Evolutionary conservation across 495 filamentous ascomycete species (phyloP), one percentile per base, ranked within the genome.

Genomic region (Clavariopsis aquatica): DNA sequence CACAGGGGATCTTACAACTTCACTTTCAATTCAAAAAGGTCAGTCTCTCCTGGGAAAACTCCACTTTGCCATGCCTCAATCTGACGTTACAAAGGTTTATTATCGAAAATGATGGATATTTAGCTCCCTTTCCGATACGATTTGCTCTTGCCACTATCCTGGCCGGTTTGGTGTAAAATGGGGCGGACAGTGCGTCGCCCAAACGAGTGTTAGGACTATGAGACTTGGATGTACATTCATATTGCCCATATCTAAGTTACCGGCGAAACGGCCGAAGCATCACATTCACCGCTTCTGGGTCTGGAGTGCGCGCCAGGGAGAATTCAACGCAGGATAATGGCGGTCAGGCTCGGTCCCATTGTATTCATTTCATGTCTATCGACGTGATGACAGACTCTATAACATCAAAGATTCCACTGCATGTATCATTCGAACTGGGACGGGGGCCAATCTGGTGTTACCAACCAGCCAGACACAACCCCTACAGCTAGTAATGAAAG

Each of bases 1-100:
- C 34, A 26, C 61, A 95, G 90, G 95, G 94, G 34, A 96, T 99
- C 71, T 82, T 99, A 29, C 93, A 97, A 79, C 81, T 99, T 34
- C 94, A 98, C 76, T 98, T 99, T 76, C 92, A 97, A 74, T 96
- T 98, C 81, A 98, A 98, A 76, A 93, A 87, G 75, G 85, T 87
- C 72, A 51, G 72, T 71, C 26, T 46, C 43, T 46, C 49, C 56
- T 22, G 27, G 22, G 26, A 20, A n/a, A n/a, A 51, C 3, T 49
- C 2, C 43, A n/a, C 52, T 28, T 41, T 13, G n/a, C 46, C 24
- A 41, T 6, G 19, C 1, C 23, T 15, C 45, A 22, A 47, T 46
- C 64, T 68, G 12, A 70, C 51, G 36, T 19, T 23, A 12, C 43
- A 17, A 38, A 73, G 71, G 68, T 73, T 13, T 73, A 71, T 29